Evolutionary conservation across 305 asterid genomes (phyloP), one percentile per base, ranked within the genome.

Genomic region (Plantago coronopus): DNA sequence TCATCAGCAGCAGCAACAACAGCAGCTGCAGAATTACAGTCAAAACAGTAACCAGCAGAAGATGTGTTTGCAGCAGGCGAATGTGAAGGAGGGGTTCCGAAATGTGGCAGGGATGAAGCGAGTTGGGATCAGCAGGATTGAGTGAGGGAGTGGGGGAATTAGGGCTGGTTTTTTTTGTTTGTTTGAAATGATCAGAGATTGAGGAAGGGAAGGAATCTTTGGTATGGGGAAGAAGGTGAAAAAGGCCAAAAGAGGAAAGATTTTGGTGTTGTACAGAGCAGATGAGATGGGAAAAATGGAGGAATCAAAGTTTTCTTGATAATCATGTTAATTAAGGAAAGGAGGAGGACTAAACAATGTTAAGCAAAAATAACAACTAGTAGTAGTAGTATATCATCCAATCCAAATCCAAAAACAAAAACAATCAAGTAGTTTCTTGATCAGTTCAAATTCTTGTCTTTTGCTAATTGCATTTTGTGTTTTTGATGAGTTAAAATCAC

Each of bases 31-130:
- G 11, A 67, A 76, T 0, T 43, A 55, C 17, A 23, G 49, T 17
- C 76, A 67, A n/a, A 72, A 7, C 68, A 67, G 65, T 78, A 73
- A 7, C 7, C 5, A 31, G 59, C 71, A 70, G 70, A 76, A 81
- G 55, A 65, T 85, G 87, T 77, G 91, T 57, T 67, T 83, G 76
- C 82, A 79, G 73, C 86, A 81, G 59, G 96, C 81, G 0, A 73
- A 83, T 45, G 80, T 54, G 48, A 76, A 74, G 38, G 85, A 78
- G 47, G 87, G 90, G 0, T 86, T 81, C 54, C 72, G 89, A 74
- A 76, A 81, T 80, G 38, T 31, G 4, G 80, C 81, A 9, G 81
- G 82, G 22, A 72, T 77, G 76, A 85, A 83, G 57, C 78, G 85
- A 29, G 69, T 91, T 22, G 91, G 95, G 37, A 69, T 86, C 31